These are phyloP conservation scores for Santalum album DNA, from an alignment of 164 flowering plant genomes.

Conservation along the genomic window DNA sequence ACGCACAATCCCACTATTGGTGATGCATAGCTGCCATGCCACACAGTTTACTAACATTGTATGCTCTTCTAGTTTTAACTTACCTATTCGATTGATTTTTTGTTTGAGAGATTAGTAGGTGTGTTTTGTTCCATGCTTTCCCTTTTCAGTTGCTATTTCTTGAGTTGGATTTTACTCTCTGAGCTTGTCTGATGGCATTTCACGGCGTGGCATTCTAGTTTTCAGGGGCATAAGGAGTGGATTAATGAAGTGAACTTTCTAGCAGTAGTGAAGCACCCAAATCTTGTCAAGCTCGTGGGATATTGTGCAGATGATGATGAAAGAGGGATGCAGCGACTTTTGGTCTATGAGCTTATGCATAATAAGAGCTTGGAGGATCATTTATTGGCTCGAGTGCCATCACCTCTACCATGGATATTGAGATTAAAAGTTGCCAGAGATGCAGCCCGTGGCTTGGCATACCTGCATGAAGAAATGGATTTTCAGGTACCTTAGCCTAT, in stretches of 20 bases:
- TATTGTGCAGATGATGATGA: constrained; percentile 97
- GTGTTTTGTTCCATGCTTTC: no score
- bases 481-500: constrained; percentile 55
- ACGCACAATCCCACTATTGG: no score
- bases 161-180: background rate
- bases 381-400: constrained; percentile 38
- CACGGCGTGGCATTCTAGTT: constrained; percentile 28
- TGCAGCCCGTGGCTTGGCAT: constrained; percentile 91
- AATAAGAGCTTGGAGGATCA: constrained; percentile 94
- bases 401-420: constrained; percentile 59
- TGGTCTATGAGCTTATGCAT: constrained; percentile 82
- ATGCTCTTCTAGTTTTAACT: no score
- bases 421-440: constrained; percentile 74
- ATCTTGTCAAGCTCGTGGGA: constrained; percentile 85
- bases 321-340: constrained; percentile 84
- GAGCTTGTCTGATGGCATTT: constrained; percentile 8
- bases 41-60: no score
- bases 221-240: constrained; percentile 99
- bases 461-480: constrained; percentile 94
- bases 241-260: constrained; percentile 80
- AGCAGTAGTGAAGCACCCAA: constrained; percentile 90
- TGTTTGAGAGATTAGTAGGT: no score
- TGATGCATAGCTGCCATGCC: no score
- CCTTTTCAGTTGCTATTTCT: no score
- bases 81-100: no score